Evolutionary conservation across 2,329 filamentous ascomycete species (phyloP), one percentile per base, ranked within the genome.

Genomic region (Dothideomycetes sp.): DNA sequence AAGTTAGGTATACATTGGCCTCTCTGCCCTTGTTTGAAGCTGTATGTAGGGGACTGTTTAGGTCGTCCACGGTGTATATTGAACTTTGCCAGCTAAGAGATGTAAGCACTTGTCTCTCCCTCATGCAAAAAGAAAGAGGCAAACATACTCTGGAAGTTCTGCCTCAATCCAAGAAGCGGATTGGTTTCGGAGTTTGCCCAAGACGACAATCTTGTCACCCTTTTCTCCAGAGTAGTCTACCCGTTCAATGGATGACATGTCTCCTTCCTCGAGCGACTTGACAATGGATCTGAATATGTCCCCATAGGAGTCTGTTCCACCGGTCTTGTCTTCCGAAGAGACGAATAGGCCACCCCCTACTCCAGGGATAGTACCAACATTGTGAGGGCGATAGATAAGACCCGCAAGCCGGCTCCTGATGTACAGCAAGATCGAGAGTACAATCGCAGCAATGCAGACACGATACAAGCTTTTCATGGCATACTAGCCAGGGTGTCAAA

Each of bases 1-100:
- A 69, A 19, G 62, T 67, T 2, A 69, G 54, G 43, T 69, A 69
- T 37, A 62, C 63, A 52, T 64, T 67, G 4, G 63, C 58, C 47
- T 69, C 66, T 41, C 61, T 59, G 43, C 64, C 64, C 49, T 68
- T 68, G 50, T 68, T 55, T 39, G 19, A 39, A 33, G 14, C 47
- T 48, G 30, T 42, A 31, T 19, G 48, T 46, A 22, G 45, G 42
- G 14, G 50, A 44, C 33, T 42, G 32, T 50, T 47, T 3, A 16
- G 31, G 32, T 44, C 33, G 29, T 66, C 63, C 39, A 62, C 65
- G 42, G 53, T 55, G 52, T 65, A 69, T 37, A 69, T 64, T 11
- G 62, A 63, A 18, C 55, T 54, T 50, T 68, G 57, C 66, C 66
- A 69, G 47, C 40, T 42, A 22, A n/a, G n/a, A 4, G 14, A 30